Conservation (phyloP, 2,329 filamentous ascomycete species). For the Cladophialophora immunda region DNA sequence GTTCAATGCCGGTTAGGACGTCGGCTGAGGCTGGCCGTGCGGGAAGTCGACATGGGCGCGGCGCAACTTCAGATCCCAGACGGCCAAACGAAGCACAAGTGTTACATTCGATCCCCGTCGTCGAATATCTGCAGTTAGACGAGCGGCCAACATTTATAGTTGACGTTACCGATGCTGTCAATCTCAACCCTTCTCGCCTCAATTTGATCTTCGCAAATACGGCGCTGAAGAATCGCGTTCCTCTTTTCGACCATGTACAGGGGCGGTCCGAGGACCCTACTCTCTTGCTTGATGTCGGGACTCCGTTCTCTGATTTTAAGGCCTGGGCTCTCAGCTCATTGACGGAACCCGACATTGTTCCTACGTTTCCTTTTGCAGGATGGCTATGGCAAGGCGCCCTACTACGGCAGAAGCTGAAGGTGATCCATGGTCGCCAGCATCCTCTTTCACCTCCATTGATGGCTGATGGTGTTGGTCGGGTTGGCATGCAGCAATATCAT, state of each 20-base stretch:
- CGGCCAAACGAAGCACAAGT: slow-evolving; percentile 62
- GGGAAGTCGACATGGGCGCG: slow-evolving; percentile 36
- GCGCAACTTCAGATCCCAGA: slow-evolving; percentile 62
- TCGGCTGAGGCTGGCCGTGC: slow-evolving; percentile 18
- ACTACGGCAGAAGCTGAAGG: slow-evolving; percentile 71
- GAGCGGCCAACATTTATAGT: slow-evolving; percentile 79
- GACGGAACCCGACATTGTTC: slow-evolving; percentile 61
- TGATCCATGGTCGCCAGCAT: slow-evolving; percentile 66
- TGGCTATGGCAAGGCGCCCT: slow-evolving; percentile 76
- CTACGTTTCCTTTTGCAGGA: slow-evolving; percentile 69
- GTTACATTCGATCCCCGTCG: slow-evolving; percentile 71
- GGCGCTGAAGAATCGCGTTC: slow-evolving; percentile 67
- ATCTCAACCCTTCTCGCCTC: slow-evolving; percentile 63
- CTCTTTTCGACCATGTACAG: slow-evolving; percentile 65
- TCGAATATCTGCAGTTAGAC: slow-evolving; percentile 79
- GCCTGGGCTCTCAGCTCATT: slow-evolving; percentile 70
- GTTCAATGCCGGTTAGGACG: slow-evolving; percentile 29
- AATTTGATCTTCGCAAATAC: slow-evolving; percentile 74
- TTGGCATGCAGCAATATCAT: slow-evolving; percentile 48
- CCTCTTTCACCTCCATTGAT: slow-evolving; percentile 44
- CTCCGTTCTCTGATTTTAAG: slow-evolving; percentile 69
- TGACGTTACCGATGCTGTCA: slow-evolving; percentile 69
- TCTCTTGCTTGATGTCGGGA: slow-evolving; percentile 52
- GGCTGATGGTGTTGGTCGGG: slow-evolving; percentile 36
- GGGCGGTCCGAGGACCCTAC: slow-evolving; percentile 56